These are phyloP conservation scores for Triticum urartu DNA, from an alignment of 176 grass and related monocot species.

Conservation along the genomic window DNA sequence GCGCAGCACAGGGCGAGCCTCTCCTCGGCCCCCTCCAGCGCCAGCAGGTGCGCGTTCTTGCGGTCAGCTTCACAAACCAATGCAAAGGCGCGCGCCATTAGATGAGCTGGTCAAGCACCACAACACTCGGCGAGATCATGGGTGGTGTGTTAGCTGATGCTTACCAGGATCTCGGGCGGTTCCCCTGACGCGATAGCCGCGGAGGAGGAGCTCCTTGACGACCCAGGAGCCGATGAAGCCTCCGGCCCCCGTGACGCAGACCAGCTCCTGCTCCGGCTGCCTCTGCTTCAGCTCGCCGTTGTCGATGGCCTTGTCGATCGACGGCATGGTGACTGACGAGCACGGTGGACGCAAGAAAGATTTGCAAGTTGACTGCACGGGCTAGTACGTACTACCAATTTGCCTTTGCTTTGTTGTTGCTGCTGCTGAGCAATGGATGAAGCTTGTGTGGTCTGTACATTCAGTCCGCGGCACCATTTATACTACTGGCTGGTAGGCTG, in stretches of 20 bases:
- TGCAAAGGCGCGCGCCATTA: background rate
- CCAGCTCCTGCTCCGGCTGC: slow-evolving; percentile 6
- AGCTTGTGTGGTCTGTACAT: background rate
- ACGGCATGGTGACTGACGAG: slow-evolving; percentile 23
- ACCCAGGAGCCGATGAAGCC: slow-evolving; percentile 62
- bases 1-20: no score
- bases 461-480: background rate
- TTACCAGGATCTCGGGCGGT: slow-evolving; percentile 43
- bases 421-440: background rate
- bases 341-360: no score
- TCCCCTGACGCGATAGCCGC: slow-evolving; percentile 48
- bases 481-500: background rate
- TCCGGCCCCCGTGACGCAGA: slow-evolving; percentile 46
- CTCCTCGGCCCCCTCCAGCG: slow-evolving; percentile 34
- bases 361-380: no score
- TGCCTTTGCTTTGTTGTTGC: background rate
- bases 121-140: background rate
- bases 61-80: background rate
- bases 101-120: background rate
- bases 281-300: background rate
- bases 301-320: background rate
- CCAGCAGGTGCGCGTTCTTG: slow-evolving; percentile 49
- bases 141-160: no score
- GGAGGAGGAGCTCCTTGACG: slow-evolving; percentile 49
- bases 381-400: background rate